Base-by-base conservation (phyloP, 192 early-diverging fungal species). In the Allomyces javanicus region DNA sequence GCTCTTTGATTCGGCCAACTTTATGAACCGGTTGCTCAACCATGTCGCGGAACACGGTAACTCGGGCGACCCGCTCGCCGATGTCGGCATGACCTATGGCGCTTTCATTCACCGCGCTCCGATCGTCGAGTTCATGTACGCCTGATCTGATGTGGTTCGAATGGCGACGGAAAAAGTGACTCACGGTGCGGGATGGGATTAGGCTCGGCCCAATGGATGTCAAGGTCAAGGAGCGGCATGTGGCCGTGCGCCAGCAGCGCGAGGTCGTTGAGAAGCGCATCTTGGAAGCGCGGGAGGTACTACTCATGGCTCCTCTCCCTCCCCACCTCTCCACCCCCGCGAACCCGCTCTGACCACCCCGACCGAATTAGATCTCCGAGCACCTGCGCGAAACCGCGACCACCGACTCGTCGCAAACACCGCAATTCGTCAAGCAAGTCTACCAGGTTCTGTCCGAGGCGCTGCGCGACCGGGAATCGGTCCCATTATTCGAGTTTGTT, bases 331-430 rank as follows among this genome's bases (percentile, higher is more conserved):
- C 17, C 25, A 24, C 26, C 26, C 26, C 26, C 26, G 2, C 4
- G 2, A 26, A 1, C 4, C 26, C 4, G 26, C 1, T 4, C 26
- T 26, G 1, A 1, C 2, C 26, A 3, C 33, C 0, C 33, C 33
- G 7, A 0, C 9, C 33, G 33, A 14, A 25, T 17, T 24, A 27
- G 12, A 75, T 64, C 33, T 6, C 62, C 65, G n/a, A 26, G 44
- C 65, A 81, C 71, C 65, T 91, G 50, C 74, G 75, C 63, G 83
- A 88, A 74, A 72, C 70, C 11, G 92, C 93, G 67, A 83, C 92
- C 62, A 78, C 81, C 55, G 83, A 92, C 65, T 86, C 87, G 65
- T 93, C 94, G 71, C 89, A 94, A 65, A 96, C 93, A 0, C 86
- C 92, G 4, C 80, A 79, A 27, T 85, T 86, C 63, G 92, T 96